Base-by-base conservation (phyloP, 768 basidiomycete species). In the Pluteus cervinus region DNA sequence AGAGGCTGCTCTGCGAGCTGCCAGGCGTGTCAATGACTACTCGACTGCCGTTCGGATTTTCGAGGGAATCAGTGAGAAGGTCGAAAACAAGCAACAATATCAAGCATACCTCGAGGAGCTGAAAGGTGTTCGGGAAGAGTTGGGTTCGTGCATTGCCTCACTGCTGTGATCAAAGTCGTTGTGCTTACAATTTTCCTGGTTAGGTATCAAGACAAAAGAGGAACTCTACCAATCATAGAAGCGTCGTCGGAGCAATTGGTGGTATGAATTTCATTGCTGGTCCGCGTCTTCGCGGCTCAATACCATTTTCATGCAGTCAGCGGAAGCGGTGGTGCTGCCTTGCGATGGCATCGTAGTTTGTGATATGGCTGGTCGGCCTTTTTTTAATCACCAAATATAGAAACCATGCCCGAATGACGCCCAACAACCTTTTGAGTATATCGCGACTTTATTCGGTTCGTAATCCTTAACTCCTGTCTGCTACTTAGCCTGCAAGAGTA, bases 51-150 rank as follows among this genome's bases (percentile, higher is more conserved):
- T 99, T 41, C 74, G 96, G 44, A 75, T 98, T 50, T 89, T 97
- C 54, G 94, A 98, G 73, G 96, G 94, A 43, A 61, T 99, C 53
- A 83, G 77, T 69, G 91, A 92, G 65, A 98, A 99, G 73, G 92
- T 96, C 32, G 96, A 99, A 73, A 98, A 93, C 69, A 86, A 86
- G 69, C 67, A 78, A 41, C 96, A 98, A 65, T 98, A 98, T 57
- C 70, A 90, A 68, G 80, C 82, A 22, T 98, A 99, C 60, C 66
- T 99, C 56, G 77, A 87, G 10, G 94, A 97, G 65, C 72, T 96
- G 50, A 89, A 86, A 62, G 72, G 78, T 36, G 66, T 96, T 47
- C 75, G 88, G 49, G 81, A 94, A 57, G 93, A 99, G 68, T 74
- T 99, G 42, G 94, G 93, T 96, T 50, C 31, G 69, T 55, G 23